Conservation (phyloP, 2,329 filamentous ascomycete species). For the Colletotrichum sp. region DNA sequence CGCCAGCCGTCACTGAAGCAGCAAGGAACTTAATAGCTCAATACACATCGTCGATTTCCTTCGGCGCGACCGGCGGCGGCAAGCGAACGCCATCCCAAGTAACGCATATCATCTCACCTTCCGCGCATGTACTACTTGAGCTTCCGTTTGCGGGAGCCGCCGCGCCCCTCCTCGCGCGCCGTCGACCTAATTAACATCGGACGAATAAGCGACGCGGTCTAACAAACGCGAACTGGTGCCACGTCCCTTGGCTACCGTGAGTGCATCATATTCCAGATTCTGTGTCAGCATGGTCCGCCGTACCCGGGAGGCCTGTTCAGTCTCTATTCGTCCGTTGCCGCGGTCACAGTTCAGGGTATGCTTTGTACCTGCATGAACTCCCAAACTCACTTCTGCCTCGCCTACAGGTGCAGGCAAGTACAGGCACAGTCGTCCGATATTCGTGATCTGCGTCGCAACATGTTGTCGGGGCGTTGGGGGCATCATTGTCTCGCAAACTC, state of each 20-base stretch:
- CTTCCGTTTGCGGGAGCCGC: constrained; percentile 1
- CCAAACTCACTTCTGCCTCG: not conserved
- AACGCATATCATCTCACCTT: not conserved
- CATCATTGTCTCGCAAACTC: not conserved
- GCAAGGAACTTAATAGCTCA: not conserved
- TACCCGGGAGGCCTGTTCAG: not conserved
- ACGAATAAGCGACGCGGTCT: not conserved
- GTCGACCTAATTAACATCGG: not conserved
- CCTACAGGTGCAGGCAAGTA: not conserved
- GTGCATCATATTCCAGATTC: not conserved
- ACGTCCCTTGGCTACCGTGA: not conserved
- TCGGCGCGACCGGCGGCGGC: not conserved
- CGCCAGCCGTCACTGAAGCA: not conserved
- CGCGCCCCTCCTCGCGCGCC: not conserved
- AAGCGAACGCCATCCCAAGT: not conserved
- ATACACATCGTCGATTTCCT: not conserved
- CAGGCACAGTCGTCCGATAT: not conserved
- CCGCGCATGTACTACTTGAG: not conserved
- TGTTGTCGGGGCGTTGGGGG: not conserved
- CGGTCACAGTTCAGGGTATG: not conserved
- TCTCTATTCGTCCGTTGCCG: not conserved
- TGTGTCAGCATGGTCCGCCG: not conserved
- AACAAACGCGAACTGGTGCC: not conserved
- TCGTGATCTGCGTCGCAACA: not conserved
- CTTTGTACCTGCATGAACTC: not conserved